A percentile compares a stretch with the other conserved stretches of the same genome.
Conservation (phyloP, 257 asterid genomes). For the Apocynum venetum region DNA sequence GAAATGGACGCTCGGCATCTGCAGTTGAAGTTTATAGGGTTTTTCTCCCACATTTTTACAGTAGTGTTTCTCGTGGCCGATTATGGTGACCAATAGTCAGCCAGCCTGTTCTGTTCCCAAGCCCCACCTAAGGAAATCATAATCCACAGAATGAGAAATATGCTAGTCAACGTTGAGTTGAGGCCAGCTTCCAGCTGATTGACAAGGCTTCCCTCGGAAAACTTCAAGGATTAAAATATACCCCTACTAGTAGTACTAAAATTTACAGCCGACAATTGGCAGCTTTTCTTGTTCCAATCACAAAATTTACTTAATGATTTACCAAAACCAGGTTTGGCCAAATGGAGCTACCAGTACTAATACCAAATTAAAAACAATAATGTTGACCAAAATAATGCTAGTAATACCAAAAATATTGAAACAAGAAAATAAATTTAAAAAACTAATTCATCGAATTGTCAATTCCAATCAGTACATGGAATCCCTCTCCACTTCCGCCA, state of each 20-base stretch:
- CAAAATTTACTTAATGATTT: too few species aligned
- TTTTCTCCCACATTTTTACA: too few species aligned
- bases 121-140: too few species aligned
- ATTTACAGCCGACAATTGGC: not conserved
- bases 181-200: not conserved
- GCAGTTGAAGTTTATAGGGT: too few species aligned
- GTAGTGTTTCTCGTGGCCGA: too few species aligned
- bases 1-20: too few species aligned
- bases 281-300: not conserved
- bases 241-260: not conserved
- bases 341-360: too few species aligned
- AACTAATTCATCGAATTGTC: conserved; percentile 22
- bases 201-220: not conserved
- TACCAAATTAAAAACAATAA: too few species aligned
- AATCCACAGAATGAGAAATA: too few species aligned
- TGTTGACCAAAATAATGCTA: too few species aligned
- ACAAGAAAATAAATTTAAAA: not conserved
- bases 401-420: not conserved
- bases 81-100: not conserved
- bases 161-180: not conserved
- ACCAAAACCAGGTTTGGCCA: too few species aligned
- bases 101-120: not conserved
- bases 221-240: not conserved
- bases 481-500: conserved; percentile 20
- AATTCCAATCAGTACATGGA: conserved; percentile 34